phyloP scores from a whole-genome alignment of 352 stramenopile genomes.

The Globisporangium uncinulatum region DNA sequence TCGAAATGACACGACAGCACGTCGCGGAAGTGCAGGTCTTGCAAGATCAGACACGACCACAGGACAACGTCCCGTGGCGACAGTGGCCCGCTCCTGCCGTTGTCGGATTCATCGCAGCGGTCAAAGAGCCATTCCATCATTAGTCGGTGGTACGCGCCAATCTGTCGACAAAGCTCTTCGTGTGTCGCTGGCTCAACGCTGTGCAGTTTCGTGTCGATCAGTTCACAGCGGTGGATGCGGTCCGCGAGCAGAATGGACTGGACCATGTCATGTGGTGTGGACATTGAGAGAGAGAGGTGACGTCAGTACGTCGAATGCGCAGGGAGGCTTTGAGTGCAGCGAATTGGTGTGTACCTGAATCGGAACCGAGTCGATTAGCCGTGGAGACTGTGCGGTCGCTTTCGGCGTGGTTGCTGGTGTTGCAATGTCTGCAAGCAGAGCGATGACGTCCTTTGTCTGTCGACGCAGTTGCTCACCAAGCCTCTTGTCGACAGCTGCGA shows the following conservation, averaged over 20 bases:
- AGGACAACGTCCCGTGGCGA: conserved; percentile 23
- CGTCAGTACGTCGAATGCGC: too few species aligned
- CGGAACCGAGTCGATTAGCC: conserved; percentile 13
- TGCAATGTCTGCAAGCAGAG: conserved; percentile 15
- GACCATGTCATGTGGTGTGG: too few species aligned
- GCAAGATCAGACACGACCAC: conserved; percentile 25
- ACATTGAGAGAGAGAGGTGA: too few species aligned
- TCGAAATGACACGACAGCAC: conserved; percentile 27
- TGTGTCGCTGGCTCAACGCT: background rate
- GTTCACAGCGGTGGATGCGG: conserved; percentile 29
- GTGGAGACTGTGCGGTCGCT: background rate
- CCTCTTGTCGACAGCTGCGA: conserved; percentile 49
- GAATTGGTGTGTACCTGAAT: conserved; percentile 20
- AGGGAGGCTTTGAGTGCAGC: background rate
- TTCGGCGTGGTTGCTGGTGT: background rate
- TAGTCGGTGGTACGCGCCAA: background rate
- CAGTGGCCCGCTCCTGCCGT: too few species aligned
- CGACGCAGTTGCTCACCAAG: conserved; percentile 53
- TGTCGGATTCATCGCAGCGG: background rate
- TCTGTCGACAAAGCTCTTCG: conserved; percentile 2
- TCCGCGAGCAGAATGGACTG: conserved; percentile 47
- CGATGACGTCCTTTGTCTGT: conserved; percentile 36
- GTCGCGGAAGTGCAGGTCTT: conserved; percentile 56
- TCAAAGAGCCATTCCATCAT: conserved; percentile 5
- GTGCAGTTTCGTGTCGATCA: conserved; percentile 25